Evolutionary conservation across 441 rosid species (phyloP), one percentile per base, ranked within the genome.

Genomic region (Raphanus hybrid): DNA sequence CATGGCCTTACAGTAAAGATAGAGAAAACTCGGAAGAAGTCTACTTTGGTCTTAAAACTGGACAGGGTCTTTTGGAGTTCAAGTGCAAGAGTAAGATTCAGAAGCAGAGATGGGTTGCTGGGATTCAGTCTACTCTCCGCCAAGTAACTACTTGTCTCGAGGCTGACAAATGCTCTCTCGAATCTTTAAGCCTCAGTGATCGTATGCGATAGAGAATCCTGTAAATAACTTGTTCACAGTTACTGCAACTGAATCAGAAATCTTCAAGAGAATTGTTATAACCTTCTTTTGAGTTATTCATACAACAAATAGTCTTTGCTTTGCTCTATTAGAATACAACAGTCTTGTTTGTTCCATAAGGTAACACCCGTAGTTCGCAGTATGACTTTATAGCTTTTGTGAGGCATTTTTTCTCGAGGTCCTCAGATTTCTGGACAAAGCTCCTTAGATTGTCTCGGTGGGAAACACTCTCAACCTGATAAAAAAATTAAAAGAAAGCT

Each of bases 41-140:
- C 67, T 89, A 87, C 72, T 92, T 95, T 8, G 97, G 98, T 58
- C 86, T 91, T 27, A 92, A 92, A 83, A 92, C 98, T 0, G 98
- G 88, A 15, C 89, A 91, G 27, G 96, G 99, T 57, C 92, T 95
- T 37, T 69, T 92, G 18, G 99, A 95, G 84, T 92, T 95, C 82
- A 90, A 91, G 80, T 95, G 99, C 87, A 86, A 87, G 82, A 84
- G 74, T 86, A 88, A 90, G 86, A 77, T 78, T 67, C 91, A 92
- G n/a, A 95, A 91, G 88, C 97, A 95, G 75, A 91, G 79, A 79
- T 95, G 99, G 98, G 96, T 91, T 12, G 96, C 85, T 14, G 90
- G 86, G 67, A 86, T 90, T 75, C 90, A 87, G 78, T 82, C 84
- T 78, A 90, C 90, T 52, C 93, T 92, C 29, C 86, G 77, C 61